These are phyloP conservation scores for Candida saitoana DNA, from an alignment of 805 yeast species.

Conservation along the genomic window DNA sequence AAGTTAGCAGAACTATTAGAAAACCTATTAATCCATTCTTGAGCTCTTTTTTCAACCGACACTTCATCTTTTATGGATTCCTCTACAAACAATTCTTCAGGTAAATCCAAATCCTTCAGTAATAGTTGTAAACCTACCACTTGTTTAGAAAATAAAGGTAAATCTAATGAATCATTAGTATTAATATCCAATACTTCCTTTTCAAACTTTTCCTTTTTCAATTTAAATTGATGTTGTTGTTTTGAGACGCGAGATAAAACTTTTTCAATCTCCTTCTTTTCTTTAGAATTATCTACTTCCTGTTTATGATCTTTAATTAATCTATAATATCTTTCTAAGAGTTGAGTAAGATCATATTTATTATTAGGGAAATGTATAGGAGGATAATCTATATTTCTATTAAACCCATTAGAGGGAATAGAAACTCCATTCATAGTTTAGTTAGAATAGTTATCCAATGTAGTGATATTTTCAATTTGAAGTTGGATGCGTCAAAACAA, in stretches of 20 bases:
- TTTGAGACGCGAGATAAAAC: constrained; percentile 25
- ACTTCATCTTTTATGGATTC: not conserved
- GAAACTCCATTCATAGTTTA: constrained; percentile 4
- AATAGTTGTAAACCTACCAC: constrained; percentile 60
- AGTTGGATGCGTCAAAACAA: too few species aligned
- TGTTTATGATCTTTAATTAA: constrained; percentile 9
- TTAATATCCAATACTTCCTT: constrained; percentile 7
- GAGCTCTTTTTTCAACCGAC: constrained; percentile 4
- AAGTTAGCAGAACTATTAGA: constrained; percentile 11
- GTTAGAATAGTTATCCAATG: too few species aligned
- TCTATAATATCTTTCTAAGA: constrained; percentile 25
- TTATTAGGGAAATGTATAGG: constrained; percentile 17
- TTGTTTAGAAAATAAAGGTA: constrained; percentile 51
- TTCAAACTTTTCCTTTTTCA: constrained; percentile 17
- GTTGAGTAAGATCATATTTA: constrained; percentile 21
- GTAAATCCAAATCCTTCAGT: constrained; percentile 63
- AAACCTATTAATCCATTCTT: constrained; percentile 4
- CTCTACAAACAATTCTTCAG: constrained; percentile 34
- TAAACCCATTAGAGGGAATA: constrained; percentile 1
- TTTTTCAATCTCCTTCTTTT: constrained; percentile 25
- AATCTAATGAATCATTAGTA: constrained; percentile 33
- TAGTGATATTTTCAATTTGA: too few species aligned
- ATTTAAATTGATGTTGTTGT: constrained; percentile 22
- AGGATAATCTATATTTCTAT: not conserved
- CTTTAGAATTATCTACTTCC: constrained; percentile 11